Evolutionary conservation across 768 basidiomycete genomes (phyloP), one percentile per base, ranked within the genome.

Genomic region (Auriscalpium vulgare): DNA sequence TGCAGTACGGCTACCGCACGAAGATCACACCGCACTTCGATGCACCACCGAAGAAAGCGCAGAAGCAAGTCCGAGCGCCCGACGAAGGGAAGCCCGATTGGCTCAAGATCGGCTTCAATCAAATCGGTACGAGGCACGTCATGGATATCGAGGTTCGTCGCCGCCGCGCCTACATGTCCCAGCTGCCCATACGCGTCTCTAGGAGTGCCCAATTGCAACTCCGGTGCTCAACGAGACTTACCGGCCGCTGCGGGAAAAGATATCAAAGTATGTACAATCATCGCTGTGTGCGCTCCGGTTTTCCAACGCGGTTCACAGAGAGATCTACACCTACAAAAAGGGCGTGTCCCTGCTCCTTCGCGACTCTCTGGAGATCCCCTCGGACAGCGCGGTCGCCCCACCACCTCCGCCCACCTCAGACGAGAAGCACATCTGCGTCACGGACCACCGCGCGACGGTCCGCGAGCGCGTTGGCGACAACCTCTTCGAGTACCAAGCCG

Each of bases 21-120:
- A 99, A 99, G 72, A 85, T 99, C 53, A 97, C 97, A 0, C 97
- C 97, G 0, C 97, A 99, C 68, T 98, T 98, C 59, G 90, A 94
- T 21, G 79, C 84, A 0, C 85, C 92, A 0, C 79, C 81, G 1
- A 82, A 76, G 54, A 63, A 66, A 36, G 49, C 60, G 13, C 65
- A 62, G 52, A 72, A 67, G 49, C 64, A 68, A 40, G 62, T 65
- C 16, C 11, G 59, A 3, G 50, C 56, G 0, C 21, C 40, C 1
- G 45, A 55, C 6, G 63, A 62, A 14, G 52, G 57, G 13, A 77
- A 75, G 57, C 83, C 86, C 11, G 74, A 80, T 46, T 91, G 91
- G 82, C 69, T 93, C 21, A 82, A 84, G 45, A 95, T 97, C 44
- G 95, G 95, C 0, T 97, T 97, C 71, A 95, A 95, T 63, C 68